Base-by-base conservation (phyloP, 345 rosid species). In the Euclidium syriacum region DNA sequence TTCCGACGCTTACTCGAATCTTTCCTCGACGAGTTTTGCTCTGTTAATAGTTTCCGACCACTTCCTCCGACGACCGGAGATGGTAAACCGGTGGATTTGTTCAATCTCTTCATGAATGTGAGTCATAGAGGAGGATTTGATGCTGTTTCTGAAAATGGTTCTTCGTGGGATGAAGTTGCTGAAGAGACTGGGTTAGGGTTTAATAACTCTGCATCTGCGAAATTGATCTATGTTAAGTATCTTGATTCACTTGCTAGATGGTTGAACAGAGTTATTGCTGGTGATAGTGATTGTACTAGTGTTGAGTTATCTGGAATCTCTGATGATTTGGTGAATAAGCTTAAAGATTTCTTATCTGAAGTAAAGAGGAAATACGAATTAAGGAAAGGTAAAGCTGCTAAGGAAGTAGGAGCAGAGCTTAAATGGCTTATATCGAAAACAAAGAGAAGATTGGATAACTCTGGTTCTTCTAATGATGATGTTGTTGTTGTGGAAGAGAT, bases 61-160 rank as follows among this genome's bases (percentile, higher is more conserved):
- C 58, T 66, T 20, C 83, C 91, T 58, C 80, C 87, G 20, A 63
- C 78, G 84, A 81, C 80, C 52, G 84, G 81, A 22, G 71, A 83
- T 64, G 89, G 84, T 9, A 70, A 68, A 43, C 4, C 38, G 12
- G 71, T 81, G 4, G 79, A 83, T 74, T 77, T 87, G 81, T 75
- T 78, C 49, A 77, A 54, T 23, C 79, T 87, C 2, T 81, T 73
- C 36, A 12, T 81, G 30, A 63, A 57, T 20, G 95, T 83, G 64
- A 76, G 78, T 27, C 56, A 71, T 27, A 85, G 65, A 15, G 91
- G 84, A 6, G 87, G 89, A 0, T 72, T 63, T 14, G 36, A 61
- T 24, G 72, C 62, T 4, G 87, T 83, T 67, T 78, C 79, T 1
- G 15, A 66, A 30, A 60, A 71, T 46, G 77, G 72, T 20, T 66